A percentile compares a stretch with the other conserved stretches of the same genome.
Evolutionary conservation across 345 rosid species (phyloP).

Genomic region (Cochlearia excelsa): DNA sequence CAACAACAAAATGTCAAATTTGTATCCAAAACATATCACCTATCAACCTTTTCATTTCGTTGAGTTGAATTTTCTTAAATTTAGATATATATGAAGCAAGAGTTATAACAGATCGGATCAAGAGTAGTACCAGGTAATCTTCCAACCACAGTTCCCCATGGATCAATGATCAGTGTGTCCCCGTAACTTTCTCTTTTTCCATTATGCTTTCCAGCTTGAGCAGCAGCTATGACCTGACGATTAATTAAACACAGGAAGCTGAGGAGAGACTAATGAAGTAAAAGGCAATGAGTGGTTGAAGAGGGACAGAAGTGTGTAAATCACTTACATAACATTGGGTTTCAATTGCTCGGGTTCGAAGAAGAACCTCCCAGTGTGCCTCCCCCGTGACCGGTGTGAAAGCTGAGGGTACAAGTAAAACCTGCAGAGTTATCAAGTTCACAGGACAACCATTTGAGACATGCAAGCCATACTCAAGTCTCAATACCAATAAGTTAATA

Average conservation of each 20-base stretch:
- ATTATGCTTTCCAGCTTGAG: slow-evolving; percentile 86
- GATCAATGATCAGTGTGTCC: slow-evolving; percentile 83
- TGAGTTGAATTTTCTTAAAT: background rate
- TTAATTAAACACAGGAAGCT: background rate
- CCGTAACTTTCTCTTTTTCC: slow-evolving; percentile 85
- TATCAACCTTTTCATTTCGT: background rate
- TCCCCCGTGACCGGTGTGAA: slow-evolving; percentile 81
- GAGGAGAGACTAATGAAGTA: background rate
- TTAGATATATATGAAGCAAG: slow-evolving; percentile 1
- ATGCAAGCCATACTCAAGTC: slow-evolving; percentile 1
- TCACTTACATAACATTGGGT: slow-evolving; percentile 87
- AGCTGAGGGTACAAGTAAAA: slow-evolving; percentile 84
- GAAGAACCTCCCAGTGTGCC: slow-evolving; percentile 97
- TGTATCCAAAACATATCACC: background rate
- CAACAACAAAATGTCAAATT: background rate
- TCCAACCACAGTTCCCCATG: slow-evolving; percentile 83
- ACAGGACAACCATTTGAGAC: background rate
- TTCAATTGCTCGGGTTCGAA: slow-evolving; percentile 88
- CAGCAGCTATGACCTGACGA: slow-evolving; percentile 76
- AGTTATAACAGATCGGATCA: background rate
- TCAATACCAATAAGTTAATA: background rate
- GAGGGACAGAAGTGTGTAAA: slow-evolving; percentile 2
- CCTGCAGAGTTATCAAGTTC: slow-evolving; percentile 38
- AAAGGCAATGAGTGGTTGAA: background rate
- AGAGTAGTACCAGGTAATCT: slow-evolving; percentile 62